A percentile compares a stretch with the other conserved stretches of the same genome.
Evolutionary conservation across 345 rosid genomes (phyloP).

Genomic region (Leavenworthia alabamica): DNA sequence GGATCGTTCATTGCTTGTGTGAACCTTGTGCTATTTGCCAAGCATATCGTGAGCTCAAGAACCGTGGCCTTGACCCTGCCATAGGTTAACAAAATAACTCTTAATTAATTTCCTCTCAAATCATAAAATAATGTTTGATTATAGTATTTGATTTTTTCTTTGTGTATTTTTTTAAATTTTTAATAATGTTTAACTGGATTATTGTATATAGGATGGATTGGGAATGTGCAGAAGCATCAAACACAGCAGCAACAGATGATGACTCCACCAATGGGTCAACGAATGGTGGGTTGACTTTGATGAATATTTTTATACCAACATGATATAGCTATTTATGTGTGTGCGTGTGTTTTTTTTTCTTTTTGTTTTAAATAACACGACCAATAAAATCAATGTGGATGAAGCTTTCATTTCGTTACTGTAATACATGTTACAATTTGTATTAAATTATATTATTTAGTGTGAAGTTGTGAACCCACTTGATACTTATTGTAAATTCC

Average conservation of each 20-base stretch:
- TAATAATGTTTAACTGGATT: neutral
- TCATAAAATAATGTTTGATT: neutral
- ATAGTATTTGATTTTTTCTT: neutral
- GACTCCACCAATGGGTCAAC: constrained; percentile 31
- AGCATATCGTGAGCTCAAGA: constrained; percentile 51
- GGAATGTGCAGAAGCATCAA: constrained; percentile 28
- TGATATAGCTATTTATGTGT: neutral
- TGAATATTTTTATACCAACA: neutral
- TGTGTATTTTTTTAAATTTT: too few relatives aligned
- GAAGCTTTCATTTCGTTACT: constrained; percentile 15
- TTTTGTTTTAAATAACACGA: neutral
- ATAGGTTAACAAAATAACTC: constrained; percentile 31
- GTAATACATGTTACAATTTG: neutral
- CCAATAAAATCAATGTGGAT: neutral
- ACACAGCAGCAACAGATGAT: constrained; percentile 28
- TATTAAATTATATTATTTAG: too few relatives aligned
- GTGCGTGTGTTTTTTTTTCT: neutral
- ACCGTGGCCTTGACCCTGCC: constrained; percentile 43
- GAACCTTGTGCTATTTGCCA: constrained; percentile 46
- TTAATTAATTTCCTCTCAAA: neutral
- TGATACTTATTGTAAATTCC: neutral
- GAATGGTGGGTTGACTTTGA: constrained; percentile 22
- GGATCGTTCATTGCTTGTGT: constrained; percentile 40
- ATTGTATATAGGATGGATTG: constrained; percentile 29
- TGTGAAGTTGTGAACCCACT: too few relatives aligned